Percentiles rank a stretch among this genome's conserved stretches.
These are phyloP conservation scores for Starmerella sirachaensis DNA, from an alignment of 805 yeast species.

Conservation along the genomic window DNA sequence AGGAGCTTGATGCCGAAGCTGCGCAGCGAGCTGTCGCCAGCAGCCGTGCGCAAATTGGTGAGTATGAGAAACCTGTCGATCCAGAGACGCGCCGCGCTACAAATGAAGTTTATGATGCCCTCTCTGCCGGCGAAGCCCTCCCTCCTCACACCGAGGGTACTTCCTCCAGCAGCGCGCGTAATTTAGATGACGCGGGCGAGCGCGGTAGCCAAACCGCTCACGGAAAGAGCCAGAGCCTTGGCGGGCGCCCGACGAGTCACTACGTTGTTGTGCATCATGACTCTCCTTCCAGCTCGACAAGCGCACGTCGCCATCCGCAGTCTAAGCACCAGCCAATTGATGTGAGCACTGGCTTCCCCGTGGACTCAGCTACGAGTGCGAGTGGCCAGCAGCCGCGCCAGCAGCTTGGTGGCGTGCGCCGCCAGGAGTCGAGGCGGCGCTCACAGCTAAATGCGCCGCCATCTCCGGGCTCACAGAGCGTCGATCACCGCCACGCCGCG, in stretches of 20 bases:
- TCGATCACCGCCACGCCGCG: conserved; percentile 17
- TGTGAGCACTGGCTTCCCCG: conserved; percentile 18
- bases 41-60: neutral
- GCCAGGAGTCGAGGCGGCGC: conserved; percentile 6
- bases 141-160: no score
- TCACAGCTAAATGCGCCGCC: conserved; percentile 5
- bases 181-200: no score
- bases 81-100: no score
- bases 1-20: conserved; percentile 3
- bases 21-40: conserved; percentile 4
- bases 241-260: neutral
- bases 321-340: conserved; percentile 16
- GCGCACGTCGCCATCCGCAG: neutral
- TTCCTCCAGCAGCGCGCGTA: no score
- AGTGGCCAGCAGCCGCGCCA: neutral
- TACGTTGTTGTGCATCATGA: no score
- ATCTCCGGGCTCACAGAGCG: neutral
- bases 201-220: no score
- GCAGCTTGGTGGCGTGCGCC: conserved; percentile 6
- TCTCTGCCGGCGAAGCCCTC: no score
- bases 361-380: conserved; percentile 3
- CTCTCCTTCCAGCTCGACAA: no score
- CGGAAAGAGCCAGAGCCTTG: neutral
- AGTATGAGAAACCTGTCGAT: no score
- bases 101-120: no score